Base-by-base conservation (phyloP, 768 basidiomycete genomes). In the Tephrocybe sp. region DNA sequence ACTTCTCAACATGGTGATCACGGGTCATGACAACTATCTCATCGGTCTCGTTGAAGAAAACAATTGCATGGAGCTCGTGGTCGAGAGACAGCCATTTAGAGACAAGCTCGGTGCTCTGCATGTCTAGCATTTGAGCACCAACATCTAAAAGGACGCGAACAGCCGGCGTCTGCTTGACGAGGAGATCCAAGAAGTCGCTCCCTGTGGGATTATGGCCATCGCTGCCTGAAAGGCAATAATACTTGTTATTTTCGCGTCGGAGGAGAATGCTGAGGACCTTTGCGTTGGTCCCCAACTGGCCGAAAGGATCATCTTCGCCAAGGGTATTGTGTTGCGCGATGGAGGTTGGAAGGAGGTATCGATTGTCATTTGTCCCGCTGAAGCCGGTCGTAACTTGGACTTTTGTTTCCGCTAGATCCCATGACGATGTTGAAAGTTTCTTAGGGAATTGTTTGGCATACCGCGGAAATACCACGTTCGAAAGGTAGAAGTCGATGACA, bases 111-210 rank as follows among this genome's bases (percentile, higher is more conserved):
- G 54, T 27, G 51, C 79, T 82, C 18, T 65, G 59, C 46, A 78
- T 61, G 35, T 82, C 79, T 4, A 82, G 61, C 63, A 83, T 76
- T 51, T 82, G 80, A 0, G 80, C 80, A 3, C 80, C 81, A 11
- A 82, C 79, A 28, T 82, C 80, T n/a, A 82, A 59, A 13, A 82
- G 59, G 5, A 81, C 77, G n/a, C 66, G 67, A 18, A 80, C 65
- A 19, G 65, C 59, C 4, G 70, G 72, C 1, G 43, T 47, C 51
- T 74, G 66, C 0, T 48, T 13, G 7, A 65, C 64, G 2, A 82
- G 9, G 12, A 61, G 45, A 1, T 55, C 11, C 15, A 78, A 51
- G 44, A 74, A 60, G 11, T 65, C 52, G 1, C 6, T 1, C 1
- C 64, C 58, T 4, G 61, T 60, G 15, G 61, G 56, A 2, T 31